These are phyloP conservation scores for Paramarasmius palmivorus DNA, from an alignment of 1,284 basidiomycete genomes.

Conservation along the genomic window DNA sequence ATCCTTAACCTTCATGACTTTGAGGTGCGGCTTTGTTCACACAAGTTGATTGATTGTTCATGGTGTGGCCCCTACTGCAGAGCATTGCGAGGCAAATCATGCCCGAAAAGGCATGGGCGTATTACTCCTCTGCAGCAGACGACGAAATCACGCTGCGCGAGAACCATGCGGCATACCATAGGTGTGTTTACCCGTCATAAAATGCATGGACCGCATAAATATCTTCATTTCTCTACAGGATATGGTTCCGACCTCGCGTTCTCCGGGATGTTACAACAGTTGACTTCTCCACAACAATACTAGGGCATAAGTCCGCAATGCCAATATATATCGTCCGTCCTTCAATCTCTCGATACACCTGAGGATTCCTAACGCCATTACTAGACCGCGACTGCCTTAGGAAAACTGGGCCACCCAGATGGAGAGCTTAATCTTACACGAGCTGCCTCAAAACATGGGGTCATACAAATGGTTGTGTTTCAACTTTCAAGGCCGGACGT, in stretches of 20 bases:
- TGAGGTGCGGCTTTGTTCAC: too few relatives aligned
- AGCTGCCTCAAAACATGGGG: conserved; percentile 75
- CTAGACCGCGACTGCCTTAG: conserved; percentile 75
- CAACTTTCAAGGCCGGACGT: neutral
- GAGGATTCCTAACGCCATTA: neutral
- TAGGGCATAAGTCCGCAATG: conserved; percentile 73
- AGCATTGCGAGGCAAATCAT: conserved; percentile 75
- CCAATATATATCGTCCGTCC: conserved; percentile 73
- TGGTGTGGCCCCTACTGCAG: too few relatives aligned
- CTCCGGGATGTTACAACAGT: conserved; percentile 82
- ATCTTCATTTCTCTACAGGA: conserved; percentile 38
- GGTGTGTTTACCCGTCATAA: conserved; percentile 40
- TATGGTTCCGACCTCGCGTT: conserved; percentile 94
- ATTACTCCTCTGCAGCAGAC: conserved; percentile 85
- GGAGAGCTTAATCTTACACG: conserved; percentile 88
- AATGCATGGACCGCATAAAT: neutral
- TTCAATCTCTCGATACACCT: conserved; percentile 8
- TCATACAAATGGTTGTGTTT: conserved; percentile 84
- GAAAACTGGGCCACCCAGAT: conserved; percentile 93
- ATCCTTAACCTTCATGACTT: conserved; percentile 92
- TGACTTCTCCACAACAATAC: conserved; percentile 81
- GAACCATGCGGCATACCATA: conserved; percentile 85
- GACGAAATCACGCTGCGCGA: conserved; percentile 89
- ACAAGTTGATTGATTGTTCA: too few relatives aligned
- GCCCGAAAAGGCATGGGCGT: conserved; percentile 85